A percentile compares a stretch with the other conserved stretches of the same genome.
These are phyloP conservation scores for Talaromyces sp. DNA, from an alignment of 2,329 filamentous ascomycete genomes.

Conservation along the genomic window DNA sequence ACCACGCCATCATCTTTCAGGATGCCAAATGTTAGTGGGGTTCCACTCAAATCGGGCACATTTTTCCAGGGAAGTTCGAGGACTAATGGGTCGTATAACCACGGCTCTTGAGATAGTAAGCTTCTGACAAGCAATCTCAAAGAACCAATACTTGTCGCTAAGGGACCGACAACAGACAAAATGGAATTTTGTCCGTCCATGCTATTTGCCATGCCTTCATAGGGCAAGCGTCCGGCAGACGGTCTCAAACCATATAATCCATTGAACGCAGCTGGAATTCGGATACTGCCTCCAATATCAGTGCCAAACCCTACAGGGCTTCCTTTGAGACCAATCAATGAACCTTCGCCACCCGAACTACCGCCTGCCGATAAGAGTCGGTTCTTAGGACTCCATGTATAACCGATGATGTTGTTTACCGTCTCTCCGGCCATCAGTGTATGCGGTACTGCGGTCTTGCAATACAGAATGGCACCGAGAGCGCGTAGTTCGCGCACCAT, in stretches of 20 bases:
- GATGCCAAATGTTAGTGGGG: conserved; percentile 15
- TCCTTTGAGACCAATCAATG: conserved; percentile 60
- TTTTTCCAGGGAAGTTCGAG: conserved; percentile 55
- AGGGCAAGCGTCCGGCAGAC: conserved; percentile 23
- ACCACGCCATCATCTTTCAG: conserved; percentile 13
- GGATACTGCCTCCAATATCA: conserved; percentile 24
- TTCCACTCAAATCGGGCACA: conserved; percentile 10
- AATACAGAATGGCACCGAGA: conserved; percentile 55
- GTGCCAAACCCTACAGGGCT: conserved; percentile 50
- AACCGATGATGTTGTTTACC: conserved; percentile 43
- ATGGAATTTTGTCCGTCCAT: conserved; percentile 37
- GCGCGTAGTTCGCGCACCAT: conserved; percentile 39
- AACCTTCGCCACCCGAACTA: conserved; percentile 53
- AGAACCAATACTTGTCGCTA: conserved; percentile 22
- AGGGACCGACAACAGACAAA: conserved; percentile 34
- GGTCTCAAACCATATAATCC: conserved; percentile 28
- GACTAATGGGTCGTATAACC: conserved; percentile 52
- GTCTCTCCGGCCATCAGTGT: conserved; percentile 51
- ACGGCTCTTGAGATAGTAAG: conserved; percentile 46
- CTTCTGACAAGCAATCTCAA: conserved; percentile 30
- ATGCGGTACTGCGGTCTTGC: conserved; percentile 55
- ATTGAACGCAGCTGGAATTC: conserved; percentile 26
- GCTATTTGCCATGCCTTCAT: conserved; percentile 21
- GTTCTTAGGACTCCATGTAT: conserved; percentile 42
- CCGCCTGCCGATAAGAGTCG: conserved; percentile 34